phyloP scores from a whole-genome alignment of 768 basidiomycete species.

The Roridomyces roridus region DNA sequence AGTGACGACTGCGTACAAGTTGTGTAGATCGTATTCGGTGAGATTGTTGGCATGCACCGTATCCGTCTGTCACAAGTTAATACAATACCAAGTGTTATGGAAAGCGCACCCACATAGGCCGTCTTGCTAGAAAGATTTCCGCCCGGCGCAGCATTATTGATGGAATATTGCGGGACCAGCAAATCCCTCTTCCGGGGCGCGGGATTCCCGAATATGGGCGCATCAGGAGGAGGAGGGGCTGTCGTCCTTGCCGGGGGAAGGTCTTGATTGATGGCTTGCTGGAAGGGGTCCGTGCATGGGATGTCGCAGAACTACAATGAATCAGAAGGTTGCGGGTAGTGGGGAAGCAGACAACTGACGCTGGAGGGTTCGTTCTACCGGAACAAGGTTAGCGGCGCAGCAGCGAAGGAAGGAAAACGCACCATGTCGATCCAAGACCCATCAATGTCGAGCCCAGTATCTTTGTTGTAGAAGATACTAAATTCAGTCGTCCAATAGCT shows the following conservation, averaged over 20 bases:
- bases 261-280: conserved; percentile 56
- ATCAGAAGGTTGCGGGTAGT: neutral
- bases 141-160: conserved; percentile 56
- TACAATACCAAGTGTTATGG: neutral
- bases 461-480: conserved; percentile 56
- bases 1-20: conserved; percentile 50
- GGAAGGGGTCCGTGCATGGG: conserved; percentile 66
- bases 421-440: conserved; percentile 66
- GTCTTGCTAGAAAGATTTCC: conserved; percentile 61
- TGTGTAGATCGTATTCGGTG: conserved; percentile 67
- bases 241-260: conserved; percentile 61
- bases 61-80: conserved; percentile 34
- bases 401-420: too few relatives aligned
- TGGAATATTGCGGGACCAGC: conserved; percentile 61
- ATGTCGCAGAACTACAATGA: conserved; percentile 62
- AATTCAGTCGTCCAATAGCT: conserved; percentile 74
- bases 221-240: conserved; percentile 56
- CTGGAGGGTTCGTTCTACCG: conserved; percentile 68
- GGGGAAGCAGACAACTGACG: conserved; percentile 39
- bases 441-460: conserved; percentile 66
- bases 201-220: conserved; percentile 53
- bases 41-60: conserved; percentile 63
- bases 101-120: conserved; percentile 48
- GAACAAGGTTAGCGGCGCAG: too few relatives aligned
- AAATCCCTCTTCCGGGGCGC: conserved; percentile 40